These are phyloP conservation scores for Pyrrhoderma noxium DNA, from an alignment of 1,284 basidiomycete genomes.

Conservation along the genomic window DNA sequence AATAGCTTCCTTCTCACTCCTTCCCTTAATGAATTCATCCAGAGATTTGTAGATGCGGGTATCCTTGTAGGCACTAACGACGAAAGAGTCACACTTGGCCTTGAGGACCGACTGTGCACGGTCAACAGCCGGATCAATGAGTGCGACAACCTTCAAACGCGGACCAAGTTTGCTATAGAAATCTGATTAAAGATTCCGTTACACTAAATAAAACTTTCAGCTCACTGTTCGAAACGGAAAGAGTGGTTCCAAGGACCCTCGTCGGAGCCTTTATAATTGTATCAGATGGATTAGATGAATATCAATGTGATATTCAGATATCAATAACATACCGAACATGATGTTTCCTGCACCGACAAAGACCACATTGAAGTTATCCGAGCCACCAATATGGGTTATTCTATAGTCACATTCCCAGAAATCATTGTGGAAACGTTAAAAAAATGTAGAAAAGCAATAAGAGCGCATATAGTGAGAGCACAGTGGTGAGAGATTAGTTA, in stretches of 20 bases:
- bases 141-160: constrained; percentile 90
- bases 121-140: constrained; percentile 86
- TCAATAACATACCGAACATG: constrained; percentile 76
- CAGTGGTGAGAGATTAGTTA: constrained; percentile 15
- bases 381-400: constrained; percentile 45
- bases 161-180: constrained; percentile 82
- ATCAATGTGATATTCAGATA: no score
- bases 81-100: constrained; percentile 92
- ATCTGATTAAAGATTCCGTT: neutral
- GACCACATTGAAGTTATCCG: constrained; percentile 80
- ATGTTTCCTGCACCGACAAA: constrained; percentile 92
- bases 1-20: constrained; percentile 53
- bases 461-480: constrained; percentile 13
- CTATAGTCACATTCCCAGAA: constrained; percentile 29
- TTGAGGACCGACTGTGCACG: constrained; percentile 78
- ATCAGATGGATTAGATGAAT: neutral
- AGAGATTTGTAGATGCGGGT: constrained; percentile 85
- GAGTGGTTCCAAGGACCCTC: constrained; percentile 93
- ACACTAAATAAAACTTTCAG: neutral
- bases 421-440: neutral
- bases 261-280: constrained; percentile 50
- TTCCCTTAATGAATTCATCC: constrained; percentile 77
- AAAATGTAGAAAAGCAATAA: neutral
- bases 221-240: constrained; percentile 87
- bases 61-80: constrained; percentile 87